Evolutionary conservation across 2,329 filamentous ascomycete species (phyloP).

Genomic region (Fusarium penzigii): DNA sequence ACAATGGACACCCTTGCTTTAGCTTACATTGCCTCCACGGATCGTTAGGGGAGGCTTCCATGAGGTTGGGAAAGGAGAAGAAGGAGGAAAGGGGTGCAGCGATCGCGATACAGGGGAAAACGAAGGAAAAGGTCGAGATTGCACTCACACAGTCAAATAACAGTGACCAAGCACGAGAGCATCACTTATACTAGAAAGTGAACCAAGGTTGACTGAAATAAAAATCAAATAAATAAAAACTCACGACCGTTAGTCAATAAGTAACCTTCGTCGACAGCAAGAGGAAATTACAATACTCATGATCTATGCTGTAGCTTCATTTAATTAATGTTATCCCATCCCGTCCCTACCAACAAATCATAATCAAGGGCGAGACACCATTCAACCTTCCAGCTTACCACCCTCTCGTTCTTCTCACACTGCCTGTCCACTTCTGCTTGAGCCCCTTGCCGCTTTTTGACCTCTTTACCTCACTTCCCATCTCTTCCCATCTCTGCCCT

Average conservation of each 20-base stretch:
- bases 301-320: too few species aligned
- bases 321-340: not conserved
- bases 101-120: not conserved
- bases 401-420: not conserved
- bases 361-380: not conserved
- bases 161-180: too few species aligned
- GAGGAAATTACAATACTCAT: not conserved
- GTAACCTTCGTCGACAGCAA: not conserved
- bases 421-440: not conserved
- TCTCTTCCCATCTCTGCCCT: not conserved
- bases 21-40: not conserved
- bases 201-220: too few species aligned
- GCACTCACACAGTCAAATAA: not conserved
- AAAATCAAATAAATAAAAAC: too few species aligned
- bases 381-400: not conserved
- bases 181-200: too few species aligned
- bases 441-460: not conserved
- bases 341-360: not conserved
- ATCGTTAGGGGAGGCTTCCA: not conserved
- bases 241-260: too few species aligned
- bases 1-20: not conserved
- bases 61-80: not conserved
- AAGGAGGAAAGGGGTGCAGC: not conserved
- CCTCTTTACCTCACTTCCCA: not conserved
- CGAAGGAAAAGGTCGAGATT: not conserved